Base-by-base conservation (phyloP, 2,329 filamentous ascomycete species). In the Aureobasidium sp. region DNA sequence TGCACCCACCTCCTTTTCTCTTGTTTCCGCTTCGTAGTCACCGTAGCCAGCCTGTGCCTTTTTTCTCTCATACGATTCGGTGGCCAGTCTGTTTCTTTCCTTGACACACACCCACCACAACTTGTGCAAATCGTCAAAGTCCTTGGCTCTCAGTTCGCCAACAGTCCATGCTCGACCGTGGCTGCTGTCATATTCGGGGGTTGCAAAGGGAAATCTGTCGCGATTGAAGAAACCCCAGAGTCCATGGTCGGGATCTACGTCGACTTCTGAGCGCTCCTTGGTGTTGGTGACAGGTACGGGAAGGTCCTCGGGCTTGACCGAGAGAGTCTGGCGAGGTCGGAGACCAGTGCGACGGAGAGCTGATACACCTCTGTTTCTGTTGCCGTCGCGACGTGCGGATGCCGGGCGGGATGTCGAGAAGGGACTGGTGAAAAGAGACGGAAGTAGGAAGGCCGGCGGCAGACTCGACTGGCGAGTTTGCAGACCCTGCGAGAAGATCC, bases 41-140 rank as follows among this genome's bases (percentile, higher is more conserved):
- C 91, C 91, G 64, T 86, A 93, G 24, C 85, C 83, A 44, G 88
- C 76, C 59, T 84, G 76, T 53, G 86, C 66, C 60, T 85, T 79
- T 25, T 74, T 65, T 62, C 88, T 78, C 74, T 95, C 89, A 54
- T 77, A 70, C 50, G 77, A 76, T 60, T 85, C 83, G 25, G 94
- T 97, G n/a, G 82, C 78, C 61, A 97, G 81, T 61, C 88, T 81
- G 71, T 98, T 98, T 63, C 87, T 78, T 74, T 98, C 93, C 73
- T 88, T 90, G 56, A 86, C 79, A 68, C 93, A 97, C 53, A 90
- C 80, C 89, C 90, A 98, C 90, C 91, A 98, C 64, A 98, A 77
- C 57, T 78, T 76, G 70, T 97, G 90, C 62, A 98, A 73, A 68
- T 97, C 90, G 57, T 95, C 88, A 88, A 90, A 98, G 58, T 85